Evolutionary conservation across 1,284 basidiomycete genomes (phyloP), one percentile per base, ranked within the genome.

Genomic region (Meira nashicola): DNA sequence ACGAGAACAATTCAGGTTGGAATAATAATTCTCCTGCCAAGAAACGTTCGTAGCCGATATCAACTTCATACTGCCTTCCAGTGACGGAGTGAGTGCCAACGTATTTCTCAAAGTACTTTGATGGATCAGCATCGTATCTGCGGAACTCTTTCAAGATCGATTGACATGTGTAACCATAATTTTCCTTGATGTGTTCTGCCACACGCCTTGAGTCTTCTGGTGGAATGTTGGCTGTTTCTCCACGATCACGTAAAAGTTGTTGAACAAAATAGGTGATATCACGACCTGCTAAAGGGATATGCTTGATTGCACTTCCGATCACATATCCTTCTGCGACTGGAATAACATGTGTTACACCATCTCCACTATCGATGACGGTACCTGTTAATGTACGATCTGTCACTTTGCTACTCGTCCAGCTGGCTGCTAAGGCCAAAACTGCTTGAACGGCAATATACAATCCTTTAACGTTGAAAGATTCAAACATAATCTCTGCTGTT

Each of bases 401-500:
- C 69, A 93, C 92, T 70, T 89, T 87, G 80, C 89, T 90, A 62
- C 90, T 93, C 0, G 92, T 87, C 95, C 95, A 99, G 3, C 91
- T 93, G 1, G 95, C 94, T 1, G 95, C 95, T 58, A 99, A 88
- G 0, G 95, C 95, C n/a, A 99, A 86, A 3, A 99, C 94, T 40
- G 95, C 95, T 80, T 98, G 95, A 0, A 98, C 94, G 57, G 93
- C 95, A 76, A 99, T 98, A 82, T 99, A 97, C 23, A 95, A 84
- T 38, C 92, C 90, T 78, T 93, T 91, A 82, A 96, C 93, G 80
- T 96, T 97, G 85, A 96, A 95, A 1, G 91, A 94, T 81, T 96
- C 95, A 80, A 98, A 98, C 86, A 99, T 97, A 83, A 98, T 97
- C 79, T 99, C 95, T 12, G 95, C 95, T 0, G 94, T 98, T 79